A percentile compares a stretch with the other conserved stretches of the same genome.
Evolutionary conservation across 1,284 basidiomycete species (phyloP).

Genomic region (Lignosus rhinocerotis): DNA sequence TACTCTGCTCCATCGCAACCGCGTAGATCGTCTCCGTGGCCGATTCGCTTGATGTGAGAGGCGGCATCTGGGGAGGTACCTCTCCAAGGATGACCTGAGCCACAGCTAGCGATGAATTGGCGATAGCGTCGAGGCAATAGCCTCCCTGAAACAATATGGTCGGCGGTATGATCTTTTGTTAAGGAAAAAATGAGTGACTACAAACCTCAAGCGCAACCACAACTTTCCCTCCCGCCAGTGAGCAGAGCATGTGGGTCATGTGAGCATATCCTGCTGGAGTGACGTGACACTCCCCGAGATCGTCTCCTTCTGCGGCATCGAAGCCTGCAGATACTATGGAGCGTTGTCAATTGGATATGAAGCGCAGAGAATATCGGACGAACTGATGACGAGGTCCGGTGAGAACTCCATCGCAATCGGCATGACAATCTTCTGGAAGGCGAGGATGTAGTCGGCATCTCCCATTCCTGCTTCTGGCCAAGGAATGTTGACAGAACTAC

Average conservation of each 20-base stretch:
- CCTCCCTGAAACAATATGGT: slow-evolving; percentile 67
- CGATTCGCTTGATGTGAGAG: slow-evolving; percentile 70
- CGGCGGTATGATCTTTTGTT: background rate
- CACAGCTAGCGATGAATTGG: slow-evolving; percentile 86
- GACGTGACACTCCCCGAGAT: slow-evolving; percentile 89
- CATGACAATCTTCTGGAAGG: slow-evolving; percentile 96
- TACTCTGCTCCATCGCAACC: slow-evolving; percentile 84
- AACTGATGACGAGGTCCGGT: slow-evolving; percentile 95
- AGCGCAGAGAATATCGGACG: slow-evolving; percentile 31
- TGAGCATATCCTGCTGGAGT: slow-evolving; percentile 95
- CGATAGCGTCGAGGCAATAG: slow-evolving; percentile 91
- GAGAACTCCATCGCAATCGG: slow-evolving; percentile 96
- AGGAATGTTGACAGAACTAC: slow-evolving; percentile 91
- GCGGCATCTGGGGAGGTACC: slow-evolving; percentile 71
- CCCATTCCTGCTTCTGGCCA: slow-evolving; percentile 91
- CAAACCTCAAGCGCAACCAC: slow-evolving; percentile 92
- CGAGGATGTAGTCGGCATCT: slow-evolving; percentile 95
- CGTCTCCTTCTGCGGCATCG: slow-evolving; percentile 93
- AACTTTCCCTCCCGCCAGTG: slow-evolving; percentile 86
- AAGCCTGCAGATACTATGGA: slow-evolving; percentile 92
- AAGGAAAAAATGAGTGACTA: background rate
- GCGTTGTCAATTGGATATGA: slow-evolving; percentile 49
- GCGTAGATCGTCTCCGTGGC: slow-evolving; percentile 88
- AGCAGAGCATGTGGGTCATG: slow-evolving; percentile 95
- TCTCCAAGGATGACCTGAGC: slow-evolving; percentile 85